Conservation (phyloP, 129 eudicot species). For the Escallonia herrerae region DNA sequence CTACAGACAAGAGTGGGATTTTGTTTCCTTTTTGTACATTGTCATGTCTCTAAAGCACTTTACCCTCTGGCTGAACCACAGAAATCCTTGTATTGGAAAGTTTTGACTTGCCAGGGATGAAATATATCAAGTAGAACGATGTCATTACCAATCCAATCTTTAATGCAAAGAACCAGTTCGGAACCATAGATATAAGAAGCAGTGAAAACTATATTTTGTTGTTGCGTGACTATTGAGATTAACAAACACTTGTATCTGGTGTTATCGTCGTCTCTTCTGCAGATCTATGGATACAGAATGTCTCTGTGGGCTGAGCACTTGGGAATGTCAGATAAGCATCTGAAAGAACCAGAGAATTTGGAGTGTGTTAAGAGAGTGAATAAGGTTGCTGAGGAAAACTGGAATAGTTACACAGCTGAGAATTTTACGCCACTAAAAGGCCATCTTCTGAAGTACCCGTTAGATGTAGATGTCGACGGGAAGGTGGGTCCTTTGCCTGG, state of each 20-base stretch:
- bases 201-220: neutral
- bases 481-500: conserved; percentile 48
- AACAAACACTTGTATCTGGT: neutral
- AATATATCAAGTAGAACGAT: no score
- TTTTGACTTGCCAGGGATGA: no score
- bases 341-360: conserved; percentile 38
- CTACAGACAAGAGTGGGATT: no score
- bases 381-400: conserved; percentile 47
- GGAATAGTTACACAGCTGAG: conserved; percentile 39
- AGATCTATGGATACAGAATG: conserved; percentile 83
- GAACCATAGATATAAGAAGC: neutral
- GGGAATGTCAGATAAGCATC: conserved; percentile 39
- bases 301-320: conserved; percentile 89
- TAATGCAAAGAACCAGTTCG: no score
- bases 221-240: neutral
- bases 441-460: conserved; percentile 67
- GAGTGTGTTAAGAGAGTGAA: conserved; percentile 74
- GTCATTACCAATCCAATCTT: no score
- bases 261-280: neutral
- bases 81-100: no score
- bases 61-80: no score
- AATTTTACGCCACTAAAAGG: conserved; percentile 46
- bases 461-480: conserved; percentile 50
- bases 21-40: no score
- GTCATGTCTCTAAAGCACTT: no score